These are phyloP conservation scores for Anisodus tanguticus DNA, from an alignment of 257 asterid genomes.

Conservation along the genomic window DNA sequence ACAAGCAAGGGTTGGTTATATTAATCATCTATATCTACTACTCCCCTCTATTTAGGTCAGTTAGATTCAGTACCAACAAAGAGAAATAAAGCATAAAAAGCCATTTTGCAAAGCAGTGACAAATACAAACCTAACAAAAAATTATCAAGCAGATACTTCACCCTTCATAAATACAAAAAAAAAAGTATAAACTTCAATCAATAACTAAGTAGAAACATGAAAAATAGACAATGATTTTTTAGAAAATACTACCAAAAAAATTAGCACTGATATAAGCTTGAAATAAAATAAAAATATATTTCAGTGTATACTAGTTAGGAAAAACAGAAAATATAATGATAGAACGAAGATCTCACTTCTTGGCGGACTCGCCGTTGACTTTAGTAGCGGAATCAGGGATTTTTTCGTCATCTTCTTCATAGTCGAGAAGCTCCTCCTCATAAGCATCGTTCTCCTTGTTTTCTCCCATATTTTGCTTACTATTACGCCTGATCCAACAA, in stretches of 20 bases:
- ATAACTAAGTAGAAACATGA: neutral
- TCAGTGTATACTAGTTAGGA: too few species aligned
- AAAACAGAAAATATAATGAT: neutral
- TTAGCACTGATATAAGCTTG: neutral
- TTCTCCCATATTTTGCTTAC: conserved; percentile 61
- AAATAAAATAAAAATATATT: neutral
- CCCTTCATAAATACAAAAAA: neutral
- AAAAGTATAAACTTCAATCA: neutral
- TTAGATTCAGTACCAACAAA: neutral
- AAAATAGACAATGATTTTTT: neutral
- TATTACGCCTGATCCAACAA: conserved; percentile 37
- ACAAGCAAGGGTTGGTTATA: neutral
- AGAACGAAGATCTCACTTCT: conserved; percentile 58
- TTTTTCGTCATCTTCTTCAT: conserved; percentile 92
- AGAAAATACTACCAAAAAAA: neutral
- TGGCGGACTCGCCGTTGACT: conserved; percentile 84
- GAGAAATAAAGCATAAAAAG: neutral
- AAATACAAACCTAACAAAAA: neutral
- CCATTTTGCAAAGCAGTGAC: neutral
- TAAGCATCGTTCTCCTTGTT: conserved; percentile 79
- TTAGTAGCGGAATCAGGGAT: conserved; percentile 64
- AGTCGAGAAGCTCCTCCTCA: conserved; percentile 95
- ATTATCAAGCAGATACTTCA: neutral
- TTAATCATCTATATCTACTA: neutral
- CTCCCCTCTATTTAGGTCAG: neutral